phyloP scores from a whole-genome alignment of 2,329 filamentous ascomycete genomes.

The Microdochium nivale region DNA sequence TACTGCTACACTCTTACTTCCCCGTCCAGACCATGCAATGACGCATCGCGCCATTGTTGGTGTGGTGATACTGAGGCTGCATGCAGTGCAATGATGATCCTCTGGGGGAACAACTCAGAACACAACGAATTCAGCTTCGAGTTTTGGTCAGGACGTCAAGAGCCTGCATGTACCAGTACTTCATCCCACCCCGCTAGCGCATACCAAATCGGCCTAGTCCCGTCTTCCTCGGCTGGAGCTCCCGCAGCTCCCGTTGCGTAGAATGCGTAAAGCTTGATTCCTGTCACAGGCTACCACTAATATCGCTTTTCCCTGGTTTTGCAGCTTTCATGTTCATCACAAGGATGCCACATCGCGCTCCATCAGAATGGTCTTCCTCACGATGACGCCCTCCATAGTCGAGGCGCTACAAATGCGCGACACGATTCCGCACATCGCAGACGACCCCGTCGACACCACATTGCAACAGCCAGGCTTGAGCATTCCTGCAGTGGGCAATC shows the following conservation, averaged over 20 bases:
- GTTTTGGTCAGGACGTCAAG: background rate
- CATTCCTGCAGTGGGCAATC: slow-evolving; percentile 47
- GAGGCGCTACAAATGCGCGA: slow-evolving; percentile 43
- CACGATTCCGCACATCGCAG: slow-evolving; percentile 1
- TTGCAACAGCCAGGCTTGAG: slow-evolving; percentile 38
- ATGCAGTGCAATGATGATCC: too few species aligned
- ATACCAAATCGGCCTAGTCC: too few species aligned
- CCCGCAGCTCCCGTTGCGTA: background rate
- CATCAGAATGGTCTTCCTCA: slow-evolving; percentile 61
- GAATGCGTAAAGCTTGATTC: background rate
- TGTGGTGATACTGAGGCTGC: too few species aligned
- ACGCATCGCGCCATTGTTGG: too few species aligned
- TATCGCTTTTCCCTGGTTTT: too few species aligned
- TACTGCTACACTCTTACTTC: background rate
- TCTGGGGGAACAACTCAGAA: background rate
- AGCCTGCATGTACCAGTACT: background rate
- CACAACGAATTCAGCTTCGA: background rate
- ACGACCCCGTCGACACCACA: slow-evolving; percentile 2
- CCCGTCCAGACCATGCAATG: too few species aligned
- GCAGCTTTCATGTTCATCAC: background rate
- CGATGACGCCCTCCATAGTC: slow-evolving; percentile 63
- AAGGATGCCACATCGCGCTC: background rate
- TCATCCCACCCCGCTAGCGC: background rate
- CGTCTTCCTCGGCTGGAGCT: too few species aligned
- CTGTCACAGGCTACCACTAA: background rate